Conservation (phyloP, 1,139 yeast species). For the Geotrichum candidum region DNA sequence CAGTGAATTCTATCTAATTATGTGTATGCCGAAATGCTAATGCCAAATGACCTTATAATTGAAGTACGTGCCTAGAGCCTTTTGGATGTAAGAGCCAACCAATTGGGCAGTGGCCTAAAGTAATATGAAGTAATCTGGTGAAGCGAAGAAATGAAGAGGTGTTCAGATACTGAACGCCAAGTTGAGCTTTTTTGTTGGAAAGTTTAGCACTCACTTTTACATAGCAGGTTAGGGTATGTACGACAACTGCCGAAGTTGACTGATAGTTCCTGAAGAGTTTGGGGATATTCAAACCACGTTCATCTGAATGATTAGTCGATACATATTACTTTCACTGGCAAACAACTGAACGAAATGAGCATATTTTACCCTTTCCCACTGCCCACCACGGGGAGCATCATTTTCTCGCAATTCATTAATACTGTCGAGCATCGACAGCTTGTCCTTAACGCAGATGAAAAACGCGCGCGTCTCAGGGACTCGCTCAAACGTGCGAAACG, state of each 20-base stretch:
- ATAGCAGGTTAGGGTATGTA: neutral
- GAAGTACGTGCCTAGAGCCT: neutral
- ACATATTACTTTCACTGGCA: neutral
- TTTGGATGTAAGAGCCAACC: neutral
- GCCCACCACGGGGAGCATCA: constrained; percentile 31
- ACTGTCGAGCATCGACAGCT: constrained; percentile 27
- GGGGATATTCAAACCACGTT: neutral
- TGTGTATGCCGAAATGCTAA: neutral
- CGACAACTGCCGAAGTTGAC: neutral
- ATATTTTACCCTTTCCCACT: constrained; percentile 26
- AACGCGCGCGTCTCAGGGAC: constrained; percentile 32
- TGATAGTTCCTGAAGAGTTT: constrained; percentile 45
- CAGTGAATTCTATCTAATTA: neutral
- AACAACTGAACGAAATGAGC: constrained; percentile 20
- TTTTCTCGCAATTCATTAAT: constrained; percentile 23
- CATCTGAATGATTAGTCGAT: neutral
- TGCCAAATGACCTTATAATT: neutral
- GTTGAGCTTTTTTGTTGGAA: neutral
- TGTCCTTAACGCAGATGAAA: constrained; percentile 29
- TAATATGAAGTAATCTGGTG: neutral
- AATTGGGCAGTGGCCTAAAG: neutral
- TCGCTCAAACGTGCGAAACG: constrained; percentile 31
- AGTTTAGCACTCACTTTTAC: neutral
- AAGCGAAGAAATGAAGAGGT: neutral
- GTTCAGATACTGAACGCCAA: neutral